Evolutionary conservation across 1,139 yeast genomes (phyloP).

Genomic region (Pichia sp.): DNA sequence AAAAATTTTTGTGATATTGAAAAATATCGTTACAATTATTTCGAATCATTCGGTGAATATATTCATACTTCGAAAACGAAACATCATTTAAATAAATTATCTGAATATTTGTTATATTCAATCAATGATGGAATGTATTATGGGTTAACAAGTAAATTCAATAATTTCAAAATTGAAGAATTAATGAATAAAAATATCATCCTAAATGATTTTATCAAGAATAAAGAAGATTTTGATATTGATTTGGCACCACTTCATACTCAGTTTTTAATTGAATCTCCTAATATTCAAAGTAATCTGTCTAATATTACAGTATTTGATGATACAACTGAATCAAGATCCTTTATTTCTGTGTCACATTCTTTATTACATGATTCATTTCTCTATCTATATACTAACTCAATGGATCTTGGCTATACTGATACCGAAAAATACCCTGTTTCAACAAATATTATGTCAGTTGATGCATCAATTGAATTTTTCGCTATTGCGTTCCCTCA

Average conservation of each 20-base stretch:
- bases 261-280: slow-evolving; percentile 24
- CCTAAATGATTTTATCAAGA: not conserved
- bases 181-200: slow-evolving; percentile 26
- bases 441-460: slow-evolving; percentile 41
- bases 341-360: slow-evolving; percentile 32
- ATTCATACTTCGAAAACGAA: slow-evolving; percentile 12
- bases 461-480: slow-evolving; percentile 72
- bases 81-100: slow-evolving; percentile 1
- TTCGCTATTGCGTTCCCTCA: slow-evolving; percentile 66
- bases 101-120: slow-evolving; percentile 23
- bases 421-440: slow-evolving; percentile 27
- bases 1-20: slow-evolving; percentile 37
- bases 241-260: slow-evolving; percentile 15
- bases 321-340: slow-evolving; percentile 28
- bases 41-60: slow-evolving; percentile 9
- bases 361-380: slow-evolving; percentile 35
- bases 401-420: slow-evolving; percentile 23
- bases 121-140: slow-evolving; percentile 34
- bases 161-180: slow-evolving; percentile 30
- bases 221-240: slow-evolving; percentile 13
- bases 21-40: slow-evolving; percentile 20
- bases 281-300: slow-evolving; percentile 26
- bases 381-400: slow-evolving; percentile 22
- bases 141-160: slow-evolving; percentile 39
- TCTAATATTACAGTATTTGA: slow-evolving; percentile 31